These are phyloP conservation scores for Aristolochia californica DNA, from an alignment of 164 flowering plant species.

Conservation along the genomic window DNA sequence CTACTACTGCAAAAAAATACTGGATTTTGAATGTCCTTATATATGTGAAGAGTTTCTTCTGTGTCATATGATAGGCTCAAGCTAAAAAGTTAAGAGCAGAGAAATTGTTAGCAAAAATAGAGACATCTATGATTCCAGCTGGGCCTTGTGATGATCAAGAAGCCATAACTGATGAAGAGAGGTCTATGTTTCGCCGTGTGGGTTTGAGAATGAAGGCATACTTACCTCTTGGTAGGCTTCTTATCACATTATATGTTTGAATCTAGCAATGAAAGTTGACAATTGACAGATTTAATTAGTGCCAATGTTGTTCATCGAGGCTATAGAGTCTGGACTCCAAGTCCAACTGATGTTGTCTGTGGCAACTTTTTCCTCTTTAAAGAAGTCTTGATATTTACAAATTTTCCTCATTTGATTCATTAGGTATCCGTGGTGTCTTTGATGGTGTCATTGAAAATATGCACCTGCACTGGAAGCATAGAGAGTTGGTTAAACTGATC, in stretches of 20 bases:
- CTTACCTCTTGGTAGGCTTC: slow-evolving; percentile 72
- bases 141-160: slow-evolving; percentile 88
- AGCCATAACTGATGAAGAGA: slow-evolving; percentile 89
- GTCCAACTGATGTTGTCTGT: too few relatives aligned
- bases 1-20: too few relatives aligned
- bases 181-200: slow-evolving; percentile 78
- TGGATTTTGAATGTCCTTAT: too few relatives aligned
- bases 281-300: neutral
- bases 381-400: neutral
- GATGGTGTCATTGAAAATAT: slow-evolving; percentile 97
- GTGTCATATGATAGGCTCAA: slow-evolving; percentile 49
- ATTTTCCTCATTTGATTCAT: neutral
- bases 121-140: slow-evolving; percentile 72
- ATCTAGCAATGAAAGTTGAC: neutral
- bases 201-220: slow-evolving; percentile 93
- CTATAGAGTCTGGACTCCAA: too few relatives aligned
- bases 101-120: slow-evolving; percentile 64
- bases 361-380: too few relatives aligned
- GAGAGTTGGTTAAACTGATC: slow-evolving; percentile 91
- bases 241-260: neutral
- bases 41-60: too few relatives aligned
- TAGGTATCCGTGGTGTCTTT: slow-evolving; percentile 97
- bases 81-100: slow-evolving; percentile 80
- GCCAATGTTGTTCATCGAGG: too few relatives aligned
- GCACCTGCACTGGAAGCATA: slow-evolving; percentile 99